Evolutionary conservation across 495 filamentous ascomycete species (phyloP).

Genomic region (Lophiostoma macrostomum): DNA sequence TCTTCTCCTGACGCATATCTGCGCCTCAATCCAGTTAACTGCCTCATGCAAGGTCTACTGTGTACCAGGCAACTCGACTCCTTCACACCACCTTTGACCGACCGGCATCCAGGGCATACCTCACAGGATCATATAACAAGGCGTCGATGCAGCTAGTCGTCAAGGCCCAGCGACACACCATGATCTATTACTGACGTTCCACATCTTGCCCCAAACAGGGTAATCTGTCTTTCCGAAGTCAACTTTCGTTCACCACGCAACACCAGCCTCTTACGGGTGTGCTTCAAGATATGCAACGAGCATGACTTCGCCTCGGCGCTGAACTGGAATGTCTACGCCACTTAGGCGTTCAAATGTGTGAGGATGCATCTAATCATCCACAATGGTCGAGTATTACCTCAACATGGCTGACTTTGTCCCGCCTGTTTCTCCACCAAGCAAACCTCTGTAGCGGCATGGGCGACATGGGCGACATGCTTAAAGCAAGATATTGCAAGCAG

Average conservation of each 20-base stretch:
- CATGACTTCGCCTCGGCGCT: too few species aligned
- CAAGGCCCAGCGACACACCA: conserved; percentile 4
- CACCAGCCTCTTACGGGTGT: conserved; percentile 2
- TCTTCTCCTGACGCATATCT: conserved; percentile 3
- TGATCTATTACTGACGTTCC: conserved; percentile 13
- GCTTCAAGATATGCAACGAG: conserved; percentile 3
- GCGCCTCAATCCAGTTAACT: conserved; percentile 7
- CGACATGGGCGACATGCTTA: conserved; percentile 1
- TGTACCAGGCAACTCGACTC: background rate
- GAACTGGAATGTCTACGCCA: too few species aligned
- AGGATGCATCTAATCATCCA: too few species aligned
- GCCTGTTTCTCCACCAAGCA: background rate
- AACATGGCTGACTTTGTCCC: conserved; percentile 1
- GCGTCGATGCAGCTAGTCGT: conserved; percentile 18
- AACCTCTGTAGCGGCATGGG: conserved; percentile 5
- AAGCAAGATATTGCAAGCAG: conserved; percentile 32
- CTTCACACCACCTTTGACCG: background rate
- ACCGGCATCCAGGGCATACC: background rate
- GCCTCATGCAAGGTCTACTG: conserved; percentile 12
- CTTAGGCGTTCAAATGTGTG: too few species aligned
- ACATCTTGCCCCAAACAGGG: background rate
- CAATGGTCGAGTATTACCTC: too few species aligned
- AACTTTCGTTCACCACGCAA: conserved; percentile 9
- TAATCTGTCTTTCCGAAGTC: background rate
- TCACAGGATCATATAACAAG: too few species aligned